phyloP scores from a whole-genome alignment of 169 alveolate genomes.

The Eimeria sp. region DNA sequence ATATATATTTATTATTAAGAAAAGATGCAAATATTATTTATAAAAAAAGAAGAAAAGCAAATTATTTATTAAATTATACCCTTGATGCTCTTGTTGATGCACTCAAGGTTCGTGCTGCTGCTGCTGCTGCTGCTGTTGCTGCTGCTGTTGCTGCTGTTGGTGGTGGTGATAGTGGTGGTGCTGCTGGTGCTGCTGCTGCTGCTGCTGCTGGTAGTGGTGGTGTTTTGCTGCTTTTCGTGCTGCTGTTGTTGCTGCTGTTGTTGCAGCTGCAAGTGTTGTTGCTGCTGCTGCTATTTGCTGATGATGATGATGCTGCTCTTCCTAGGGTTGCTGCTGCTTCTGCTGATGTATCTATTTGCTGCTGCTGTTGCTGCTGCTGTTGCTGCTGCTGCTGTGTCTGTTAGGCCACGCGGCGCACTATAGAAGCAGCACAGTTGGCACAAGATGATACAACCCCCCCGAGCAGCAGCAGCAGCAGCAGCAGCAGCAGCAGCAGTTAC shows the following conservation, averaged over 20 bases:
- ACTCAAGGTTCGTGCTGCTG: neutral
- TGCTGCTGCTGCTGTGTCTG: neutral
- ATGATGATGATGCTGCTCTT: neutral
- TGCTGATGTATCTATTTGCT: too few relatives aligned
- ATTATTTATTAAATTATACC: neutral
- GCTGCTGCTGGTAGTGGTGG: too few relatives aligned
- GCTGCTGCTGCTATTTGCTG: neutral
- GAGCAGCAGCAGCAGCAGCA: neutral
- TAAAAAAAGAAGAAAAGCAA: neutral
- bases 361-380: too few relatives aligned
- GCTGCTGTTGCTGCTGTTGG: too few relatives aligned
- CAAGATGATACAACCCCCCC: neutral
- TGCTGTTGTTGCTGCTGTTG: too few relatives aligned
- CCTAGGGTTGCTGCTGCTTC: constrained; percentile 14
- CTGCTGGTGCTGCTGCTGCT: too few relatives aligned
- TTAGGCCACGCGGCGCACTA: neutral
- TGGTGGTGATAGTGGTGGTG: too few relatives aligned
- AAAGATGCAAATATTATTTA: neutral
- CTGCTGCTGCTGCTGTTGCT: too few relatives aligned
- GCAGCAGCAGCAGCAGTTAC: constrained; percentile 42
- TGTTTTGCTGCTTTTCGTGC: too few relatives aligned
- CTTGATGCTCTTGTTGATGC: constrained; percentile 19
- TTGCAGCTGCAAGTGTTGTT: too few relatives aligned
- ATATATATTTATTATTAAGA: neutral
- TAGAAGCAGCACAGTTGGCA: neutral